Base-by-base conservation (phyloP, 2,329 filamentous ascomycete genomes). In the Diaporthe australafricana region DNA sequence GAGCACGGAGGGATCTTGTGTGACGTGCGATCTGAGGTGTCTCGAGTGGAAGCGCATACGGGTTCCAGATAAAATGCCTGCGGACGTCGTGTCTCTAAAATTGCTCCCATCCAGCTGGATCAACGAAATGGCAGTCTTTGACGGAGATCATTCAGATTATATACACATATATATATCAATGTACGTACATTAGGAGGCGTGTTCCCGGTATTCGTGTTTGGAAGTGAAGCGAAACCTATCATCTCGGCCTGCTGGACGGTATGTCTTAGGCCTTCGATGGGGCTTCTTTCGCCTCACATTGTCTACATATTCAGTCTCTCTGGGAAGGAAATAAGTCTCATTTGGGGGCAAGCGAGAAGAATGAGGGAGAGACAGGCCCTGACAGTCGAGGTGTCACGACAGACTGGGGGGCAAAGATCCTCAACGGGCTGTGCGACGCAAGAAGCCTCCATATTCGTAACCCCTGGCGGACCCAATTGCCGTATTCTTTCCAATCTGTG, bases 21-120 rank as follows among this genome's bases (percentile, higher is more conserved):
- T 30, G 53, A 69, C 67, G 14, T 50, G 45, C 42, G 47, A 69
- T 40, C 42, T 57, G 30, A 42, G 20, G 17, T 71, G 70, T 71
- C 62, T 71, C n/a, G 60, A 68, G 17, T 57, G 35, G 52, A 60
- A 68, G 70, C 62, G 63, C 55, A 68, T 53, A 71, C 53, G 55
- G 52, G 63, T 40, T 62, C 27, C 42, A 68, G 20, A 16, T 71
- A 68, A 12, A 53, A 63, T 53, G 35, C 17, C 20, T 20, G n/a
- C 45, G 53, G 20, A 50, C 20, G 27, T 40, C 20, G 22, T 65
- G 56, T 70, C 68, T 63, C 56, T 70, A 35, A 32, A 47, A 25
- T 20, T 27, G 14, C 17, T 22, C 17, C 25, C n/a, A 6, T 1
- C 53, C 32, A 22, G 7, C 22, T 27, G 47, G 35, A 9, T 47